Base-by-base conservation (phyloP, 495 filamentous ascomycete species). In the Xylaria curta region DNA sequence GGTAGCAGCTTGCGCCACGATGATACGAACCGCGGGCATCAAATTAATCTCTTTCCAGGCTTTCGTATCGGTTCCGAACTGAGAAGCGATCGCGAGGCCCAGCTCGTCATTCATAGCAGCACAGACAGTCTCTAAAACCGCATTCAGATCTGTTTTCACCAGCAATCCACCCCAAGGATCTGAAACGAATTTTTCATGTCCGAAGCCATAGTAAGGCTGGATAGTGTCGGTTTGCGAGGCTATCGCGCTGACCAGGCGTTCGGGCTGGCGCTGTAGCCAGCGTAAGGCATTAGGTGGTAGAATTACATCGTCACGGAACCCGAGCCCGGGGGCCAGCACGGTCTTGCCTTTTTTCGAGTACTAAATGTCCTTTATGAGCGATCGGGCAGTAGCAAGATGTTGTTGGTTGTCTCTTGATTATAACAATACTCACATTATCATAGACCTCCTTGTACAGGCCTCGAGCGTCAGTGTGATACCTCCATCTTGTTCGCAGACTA, bases 251-350 rank as follows among this genome's bases (percentile, higher is more conserved):
- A 76, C 51, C 3, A 66, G 66, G 24, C 40, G 33, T 19, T 78
- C 77, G 13, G 70, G 75, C 59, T 75, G 75, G 26, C 51, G 33
- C 17, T 69, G 59, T 7, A 76, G 40, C 77, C 77, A 78, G n/a
- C 67, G 60, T 38, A 72, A 42, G 21, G 68, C 62, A 38, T 31
- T 70, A 10, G 61, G 69, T 7, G 77, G 77, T 13, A 78, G 53
- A 42, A 85, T 74, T 33, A 85, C 31, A 65, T 82, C 78, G 42
- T 77, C 49, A 44, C 76, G 76, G 24, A 79, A 73, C 21, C 78
- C 81, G 46, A 81, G 59, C 1, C 78, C 76, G 4, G 82, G 82
- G 15, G 83, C 19, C 33, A 84, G 40, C 21, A 82, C 78, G 4
- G 82, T 64, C 54, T 75, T 76, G 60, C 78, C 80, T 5, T 74